Evolutionary conservation across 2,329 filamentous ascomycete species (phyloP), one percentile per base, ranked within the genome.

Genomic region (Rugonectria rugulosa): DNA sequence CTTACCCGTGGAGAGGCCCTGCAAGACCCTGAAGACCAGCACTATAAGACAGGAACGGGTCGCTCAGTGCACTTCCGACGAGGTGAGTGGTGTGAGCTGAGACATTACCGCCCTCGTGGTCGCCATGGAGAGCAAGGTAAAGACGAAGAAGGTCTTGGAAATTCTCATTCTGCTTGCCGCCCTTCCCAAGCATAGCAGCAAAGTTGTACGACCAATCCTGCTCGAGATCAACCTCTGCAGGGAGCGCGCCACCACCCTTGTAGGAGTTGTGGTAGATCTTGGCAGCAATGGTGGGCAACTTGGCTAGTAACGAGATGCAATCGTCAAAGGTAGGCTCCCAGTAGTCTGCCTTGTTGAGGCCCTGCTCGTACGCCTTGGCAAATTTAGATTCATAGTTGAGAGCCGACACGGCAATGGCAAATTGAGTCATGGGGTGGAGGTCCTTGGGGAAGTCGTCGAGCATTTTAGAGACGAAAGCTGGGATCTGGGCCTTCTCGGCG

Each of bases 121-220:
- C 95, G 61, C 95, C 95, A 77, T 99, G 95, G 5, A 99, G 88
- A 44, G 95, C 94, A 20, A 99, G 87, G 77, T 99, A 99, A 26
- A 99, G 81, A 66, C 95, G 87, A 60, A 99, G 84, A 17, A 99
- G 83, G 70, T 99, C 95, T 73, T 98, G 94, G 84, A 99, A 97
- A 73, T 91, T 90, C 77, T 93, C 91, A 67, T 98, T 89, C 76
- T 96, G 82, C 75, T 89, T 86, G 64, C 92, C 92, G 45, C 88
- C 86, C 80, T 96, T 97, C 70, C 94, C 94, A 49, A 98, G 85
- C 87, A 98, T 92, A 63, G 92, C 91, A 40, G 95, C 95, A 70
- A 97, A 99, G 83, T 99, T 99, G 83, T 97, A 96, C 1, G 93
- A 89, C 95, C 95, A 99, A 77, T 99, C 95, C 78, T 97, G 91